These are phyloP conservation scores for Penicillium atrosanguineum DNA, from an alignment of 495 filamentous ascomycete species.

Conservation along the genomic window DNA sequence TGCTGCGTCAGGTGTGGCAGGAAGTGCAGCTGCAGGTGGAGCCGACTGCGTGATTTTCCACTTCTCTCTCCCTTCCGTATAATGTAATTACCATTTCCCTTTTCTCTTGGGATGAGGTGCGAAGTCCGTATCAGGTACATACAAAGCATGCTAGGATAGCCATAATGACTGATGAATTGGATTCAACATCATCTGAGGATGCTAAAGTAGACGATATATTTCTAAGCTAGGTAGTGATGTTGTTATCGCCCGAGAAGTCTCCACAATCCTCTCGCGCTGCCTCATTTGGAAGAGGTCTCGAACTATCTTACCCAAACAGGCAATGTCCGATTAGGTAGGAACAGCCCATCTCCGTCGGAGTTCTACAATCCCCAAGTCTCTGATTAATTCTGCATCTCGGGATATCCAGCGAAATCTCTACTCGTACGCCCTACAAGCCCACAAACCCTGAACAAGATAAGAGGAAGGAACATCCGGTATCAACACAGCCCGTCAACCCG, in stretches of 20 bases:
- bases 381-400: neutral
- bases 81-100: neutral
- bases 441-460: neutral
- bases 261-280: neutral
- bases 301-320: neutral
- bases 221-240: neutral
- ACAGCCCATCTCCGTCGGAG: neutral
- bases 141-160: neutral
- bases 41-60: neutral
- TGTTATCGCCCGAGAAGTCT: neutral
- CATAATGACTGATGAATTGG: neutral
- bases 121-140: neutral
- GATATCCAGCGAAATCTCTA: too few relatives aligned
- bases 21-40: constrained; percentile 29
- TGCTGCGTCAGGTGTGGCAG: constrained; percentile 38
- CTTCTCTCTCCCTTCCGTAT: neutral
- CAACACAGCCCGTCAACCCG: neutral
- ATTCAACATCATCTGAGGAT: neutral
- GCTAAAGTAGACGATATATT: neutral
- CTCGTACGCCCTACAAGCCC: neutral
- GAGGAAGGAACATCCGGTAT: neutral
- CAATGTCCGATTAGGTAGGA: neutral
- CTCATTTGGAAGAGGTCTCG: neutral
- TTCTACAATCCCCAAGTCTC: neutral
- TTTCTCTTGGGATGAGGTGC: neutral